Evolutionary conservation across 352 stramenopile species (phyloP).

Genomic region (Phytopythium boreale): DNA sequence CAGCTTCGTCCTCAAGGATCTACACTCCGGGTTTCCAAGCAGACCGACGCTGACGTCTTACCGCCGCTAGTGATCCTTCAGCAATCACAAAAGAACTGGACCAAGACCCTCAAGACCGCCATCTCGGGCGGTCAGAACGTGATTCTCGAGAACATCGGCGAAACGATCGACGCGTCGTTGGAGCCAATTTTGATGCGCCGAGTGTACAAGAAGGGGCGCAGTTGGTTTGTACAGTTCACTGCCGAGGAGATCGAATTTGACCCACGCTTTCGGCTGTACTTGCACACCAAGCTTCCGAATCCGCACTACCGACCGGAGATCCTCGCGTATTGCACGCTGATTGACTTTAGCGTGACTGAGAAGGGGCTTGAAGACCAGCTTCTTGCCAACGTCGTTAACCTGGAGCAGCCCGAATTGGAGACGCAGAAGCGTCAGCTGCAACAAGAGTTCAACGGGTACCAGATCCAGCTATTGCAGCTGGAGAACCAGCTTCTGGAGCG

Average conservation of each 20-base stretch:
- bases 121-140: constrained; percentile 79
- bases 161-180: constrained; percentile 84
- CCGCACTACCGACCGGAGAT: constrained; percentile 92
- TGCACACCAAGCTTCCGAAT: constrained; percentile 92
- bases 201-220: constrained; percentile 86
- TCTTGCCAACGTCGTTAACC: constrained; percentile 85
- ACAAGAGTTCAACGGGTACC: constrained; percentile 91
- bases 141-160: constrained; percentile 89
- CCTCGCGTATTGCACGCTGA: constrained; percentile 91
- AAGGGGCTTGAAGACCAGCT: constrained; percentile 89
- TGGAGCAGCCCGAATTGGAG: constrained; percentile 88
- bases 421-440: constrained; percentile 86
- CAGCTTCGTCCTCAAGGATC: neutral
- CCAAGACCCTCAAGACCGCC: constrained; percentile 64
- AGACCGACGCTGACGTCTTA: constrained; percentile 3
- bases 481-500: constrained; percentile 89
- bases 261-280: constrained; percentile 78
- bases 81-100: constrained; percentile 74
- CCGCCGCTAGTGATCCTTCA: constrained; percentile 66
- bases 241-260: constrained; percentile 91
- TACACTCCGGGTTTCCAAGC: neutral
- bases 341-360: constrained; percentile 94
- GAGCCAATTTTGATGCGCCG: constrained; percentile 89
- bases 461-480: constrained; percentile 89
- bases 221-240: constrained; percentile 85